Conservation (phyloP, 2,329 filamentous ascomycete species). For the Iodosphaeria phyllophila region DNA sequence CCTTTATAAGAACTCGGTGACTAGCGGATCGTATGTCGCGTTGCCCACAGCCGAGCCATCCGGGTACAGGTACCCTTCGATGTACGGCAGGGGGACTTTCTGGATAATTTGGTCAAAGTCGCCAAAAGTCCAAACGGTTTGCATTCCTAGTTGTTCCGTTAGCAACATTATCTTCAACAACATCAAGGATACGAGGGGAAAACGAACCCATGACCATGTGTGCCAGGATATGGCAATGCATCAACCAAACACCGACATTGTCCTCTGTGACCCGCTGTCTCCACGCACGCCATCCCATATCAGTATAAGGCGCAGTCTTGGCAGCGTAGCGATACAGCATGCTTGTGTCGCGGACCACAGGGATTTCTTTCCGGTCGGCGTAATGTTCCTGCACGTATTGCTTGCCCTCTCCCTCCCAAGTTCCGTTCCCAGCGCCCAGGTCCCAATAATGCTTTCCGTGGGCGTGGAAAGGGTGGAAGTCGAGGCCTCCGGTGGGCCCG, state of each 20-base stretch:
- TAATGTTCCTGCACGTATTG: constrained; percentile 22
- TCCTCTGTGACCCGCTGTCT: constrained; percentile 23
- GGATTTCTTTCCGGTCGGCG: constrained; percentile 13
- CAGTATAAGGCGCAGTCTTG: constrained; percentile 18
- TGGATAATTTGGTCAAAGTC: constrained; percentile 16
- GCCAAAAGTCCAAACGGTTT: constrained; percentile 22
- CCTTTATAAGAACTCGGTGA: constrained; percentile 5
- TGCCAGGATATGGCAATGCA: constrained; percentile 39
- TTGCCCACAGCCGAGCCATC: constrained; percentile 27
- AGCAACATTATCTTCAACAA: constrained; percentile 5
- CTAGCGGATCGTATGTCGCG: constrained; percentile 13
- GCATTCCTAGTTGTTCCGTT: constrained; percentile 15
- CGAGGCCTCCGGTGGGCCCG: constrained; percentile 16
- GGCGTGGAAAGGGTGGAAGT: constrained; percentile 33
- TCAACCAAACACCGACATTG: constrained; percentile 40
- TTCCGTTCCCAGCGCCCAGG: constrained; percentile 30
- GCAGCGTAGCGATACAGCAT: constrained; percentile 34
- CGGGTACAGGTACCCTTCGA: constrained; percentile 21
- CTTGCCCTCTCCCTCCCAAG: constrained; percentile 27
- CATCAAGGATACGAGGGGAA: constrained; percentile 7
- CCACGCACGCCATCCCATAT: constrained; percentile 42
- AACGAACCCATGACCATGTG: constrained; percentile 37
- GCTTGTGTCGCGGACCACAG: constrained; percentile 26
- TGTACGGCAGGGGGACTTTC: constrained; percentile 16
- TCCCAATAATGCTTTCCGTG: constrained; percentile 36